Conservation (phyloP, 2,329 filamentous ascomycete genomes). For the Talaromyces atroroseus region DNA sequence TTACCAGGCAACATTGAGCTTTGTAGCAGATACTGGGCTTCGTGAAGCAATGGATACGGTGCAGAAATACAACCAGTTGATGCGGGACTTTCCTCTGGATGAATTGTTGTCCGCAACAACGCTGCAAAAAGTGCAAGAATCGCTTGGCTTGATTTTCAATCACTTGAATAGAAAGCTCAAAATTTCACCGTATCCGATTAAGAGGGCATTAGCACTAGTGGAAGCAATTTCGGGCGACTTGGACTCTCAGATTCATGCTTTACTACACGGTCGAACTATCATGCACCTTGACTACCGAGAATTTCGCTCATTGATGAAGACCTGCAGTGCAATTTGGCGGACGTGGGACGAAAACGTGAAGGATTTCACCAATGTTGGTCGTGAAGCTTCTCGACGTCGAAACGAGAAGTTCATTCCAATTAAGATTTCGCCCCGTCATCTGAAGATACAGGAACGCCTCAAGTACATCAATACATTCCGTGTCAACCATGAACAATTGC, state of each 20-base stretch:
- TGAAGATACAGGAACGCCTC: slow-evolving; percentile 80
- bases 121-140: slow-evolving; percentile 79
- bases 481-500: slow-evolving; percentile 94
- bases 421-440: slow-evolving; percentile 85
- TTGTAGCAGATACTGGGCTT: slow-evolving; percentile 88
- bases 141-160: slow-evolving; percentile 80
- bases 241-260: slow-evolving; percentile 74
- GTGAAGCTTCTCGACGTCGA: slow-evolving; percentile 85
- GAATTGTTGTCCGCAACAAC: slow-evolving; percentile 91
- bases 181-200: slow-evolving; percentile 92
- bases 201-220: slow-evolving; percentile 84
- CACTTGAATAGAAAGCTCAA: slow-evolving; percentile 98
- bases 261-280: slow-evolving; percentile 79
- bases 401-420: slow-evolving; percentile 99
- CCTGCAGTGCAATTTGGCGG: slow-evolving; percentile 77
- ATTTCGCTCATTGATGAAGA: slow-evolving; percentile 78
- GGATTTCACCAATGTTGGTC: slow-evolving; percentile 95
- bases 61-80: slow-evolving; percentile 97
- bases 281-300: slow-evolving; percentile 91
- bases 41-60: slow-evolving; percentile 95
- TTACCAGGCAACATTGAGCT: slow-evolving; percentile 95
- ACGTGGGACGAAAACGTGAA: slow-evolving; percentile 96
- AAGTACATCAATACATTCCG: slow-evolving; percentile 94
- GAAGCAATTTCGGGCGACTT: slow-evolving; percentile 94
- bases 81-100: slow-evolving; percentile 95